Evolutionary conservation across 164 flowering plant species (phyloP), one percentile per base, ranked within the genome.

Genomic region (Stephania yunnanensis): DNA sequence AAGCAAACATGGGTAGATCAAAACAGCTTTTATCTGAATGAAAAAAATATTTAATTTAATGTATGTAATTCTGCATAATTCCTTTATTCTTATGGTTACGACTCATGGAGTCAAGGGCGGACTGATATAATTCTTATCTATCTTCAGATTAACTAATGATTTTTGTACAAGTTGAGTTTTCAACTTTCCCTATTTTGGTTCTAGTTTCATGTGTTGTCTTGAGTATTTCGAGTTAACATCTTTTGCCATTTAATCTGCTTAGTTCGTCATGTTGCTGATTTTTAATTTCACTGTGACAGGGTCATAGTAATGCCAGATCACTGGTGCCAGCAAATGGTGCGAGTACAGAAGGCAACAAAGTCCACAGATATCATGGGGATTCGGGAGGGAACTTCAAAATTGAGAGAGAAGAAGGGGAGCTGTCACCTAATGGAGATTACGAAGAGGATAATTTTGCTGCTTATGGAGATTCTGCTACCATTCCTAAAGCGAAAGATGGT

Each of bases 371-470:
- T 74, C 87, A 80, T 20, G 90, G 85, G 76, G 89, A 84, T 78
- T 78, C 87, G 75, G 84, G 29, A 69, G 79, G 71, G 19, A 79
- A 78, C 69, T 78, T 71, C 72, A 91, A 89, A 81, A 71, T 81
- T 78, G 98, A 92, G 81, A 89, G 92, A 83, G 99, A 96, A 80
- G 99, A 96, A 80, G 98, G 97, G 73, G 97, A 96, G 81, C 78
- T 96, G 78, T 89, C 98, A 73, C 97, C 97, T 8, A 89, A 80
- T 81, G 90, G 90, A 68, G 97, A 89, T 79, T 87, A 87, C 81
- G 91, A 87, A 78, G 96, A 89, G 78, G 97, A 89, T 73, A 90
- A 89, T 73, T 89, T 88, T 84, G 87, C 81, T 46, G 87, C 65
- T 46, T 87, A 84, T 80, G 82, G 85, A 46, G 86, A 91, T 75